These are phyloP conservation scores for Isatis tinctoria DNA, from an alignment of 345 rosid genomes.

Conservation along the genomic window DNA sequence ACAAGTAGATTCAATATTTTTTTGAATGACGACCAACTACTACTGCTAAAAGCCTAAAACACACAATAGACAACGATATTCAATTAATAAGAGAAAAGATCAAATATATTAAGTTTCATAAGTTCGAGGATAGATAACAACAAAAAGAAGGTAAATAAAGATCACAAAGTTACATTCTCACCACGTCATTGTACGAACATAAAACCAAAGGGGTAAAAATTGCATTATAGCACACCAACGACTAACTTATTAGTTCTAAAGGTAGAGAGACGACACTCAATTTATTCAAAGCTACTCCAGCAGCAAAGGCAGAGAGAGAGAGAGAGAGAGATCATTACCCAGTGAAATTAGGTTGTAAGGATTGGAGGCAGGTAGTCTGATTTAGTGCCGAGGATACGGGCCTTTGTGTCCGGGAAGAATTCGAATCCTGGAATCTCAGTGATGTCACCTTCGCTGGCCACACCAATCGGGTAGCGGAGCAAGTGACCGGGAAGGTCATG, in stretches of 20 bases:
- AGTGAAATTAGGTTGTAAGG: constrained; percentile 63
- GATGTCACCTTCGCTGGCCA: constrained; percentile 60
- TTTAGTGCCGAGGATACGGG: constrained; percentile 73
- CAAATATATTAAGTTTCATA: constrained; percentile 18
- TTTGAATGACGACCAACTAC: neutral
- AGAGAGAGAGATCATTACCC: neutral
- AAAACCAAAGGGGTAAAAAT: constrained; percentile 7
- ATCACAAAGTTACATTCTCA: constrained; percentile 25
- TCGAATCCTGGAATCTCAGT: constrained; percentile 64
- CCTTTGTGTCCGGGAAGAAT: constrained; percentile 92
- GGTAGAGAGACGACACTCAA: neutral
- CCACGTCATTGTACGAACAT: constrained; percentile 16
- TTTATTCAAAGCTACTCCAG: constrained; percentile 18
- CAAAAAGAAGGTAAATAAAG: neutral
- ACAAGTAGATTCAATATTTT: neutral
- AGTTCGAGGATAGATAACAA: neutral
- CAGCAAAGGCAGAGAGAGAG: neutral
- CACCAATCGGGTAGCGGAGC: constrained; percentile 82
- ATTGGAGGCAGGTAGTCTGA: constrained; percentile 93
- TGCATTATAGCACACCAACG: constrained; percentile 18
- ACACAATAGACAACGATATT: neutral
- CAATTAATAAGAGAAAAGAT: neutral
- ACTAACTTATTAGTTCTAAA: constrained; percentile 26
- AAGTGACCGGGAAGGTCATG: constrained; percentile 90
- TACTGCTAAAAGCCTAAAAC: neutral